A percentile compares a stretch with the other conserved stretches of the same genome.
Conservation (phyloP, 305 asterid species). For the Rubia balearica region DNA sequence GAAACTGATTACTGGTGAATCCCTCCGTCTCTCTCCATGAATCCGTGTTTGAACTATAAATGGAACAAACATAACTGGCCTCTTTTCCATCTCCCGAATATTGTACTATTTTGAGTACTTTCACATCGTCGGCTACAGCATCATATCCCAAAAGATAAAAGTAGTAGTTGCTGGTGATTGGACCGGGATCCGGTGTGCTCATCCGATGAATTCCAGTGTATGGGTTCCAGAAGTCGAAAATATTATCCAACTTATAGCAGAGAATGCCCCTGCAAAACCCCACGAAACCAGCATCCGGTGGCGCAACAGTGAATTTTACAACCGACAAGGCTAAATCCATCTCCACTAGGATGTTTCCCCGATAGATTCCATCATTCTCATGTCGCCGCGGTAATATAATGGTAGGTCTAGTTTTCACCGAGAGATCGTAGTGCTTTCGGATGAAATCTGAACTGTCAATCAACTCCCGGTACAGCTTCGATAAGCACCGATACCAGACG, state of each 20-base stretch:
- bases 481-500: too few species aligned
- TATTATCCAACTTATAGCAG: neutral
- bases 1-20: too few species aligned
- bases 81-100: too few species aligned
- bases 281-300: neutral
- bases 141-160: neutral
- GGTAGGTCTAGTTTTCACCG: neutral
- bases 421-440: neutral
- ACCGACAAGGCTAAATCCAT: too few species aligned
- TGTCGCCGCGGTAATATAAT: neutral
- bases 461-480: neutral
- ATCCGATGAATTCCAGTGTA: neutral
- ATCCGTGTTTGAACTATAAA: neutral
- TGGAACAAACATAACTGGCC: neutral
- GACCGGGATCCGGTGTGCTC: neutral
- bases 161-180: too few species aligned
- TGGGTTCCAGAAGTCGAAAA: neutral
- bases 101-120: neutral
- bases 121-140: neutral
- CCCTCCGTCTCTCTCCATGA: neutral
- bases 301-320: too few species aligned
- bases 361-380: neutral
- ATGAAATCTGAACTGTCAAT: neutral
- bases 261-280: neutral
- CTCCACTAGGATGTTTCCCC: too few species aligned